These are phyloP conservation scores for Juncus effusus DNA, from an alignment of 176 grass and related monocot species.

Conservation along the genomic window DNA sequence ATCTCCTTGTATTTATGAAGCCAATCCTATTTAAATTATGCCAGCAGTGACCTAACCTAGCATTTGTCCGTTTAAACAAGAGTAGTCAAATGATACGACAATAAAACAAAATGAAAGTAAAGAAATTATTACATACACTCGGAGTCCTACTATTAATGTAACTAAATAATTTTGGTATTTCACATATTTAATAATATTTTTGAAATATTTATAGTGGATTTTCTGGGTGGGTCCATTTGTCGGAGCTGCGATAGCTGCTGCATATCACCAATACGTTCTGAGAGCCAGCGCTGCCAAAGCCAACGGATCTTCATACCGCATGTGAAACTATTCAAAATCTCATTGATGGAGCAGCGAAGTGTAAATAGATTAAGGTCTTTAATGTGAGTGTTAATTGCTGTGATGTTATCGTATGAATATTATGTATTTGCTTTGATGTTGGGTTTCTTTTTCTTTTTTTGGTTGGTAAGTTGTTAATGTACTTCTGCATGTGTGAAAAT, in stretches of 20 bases:
- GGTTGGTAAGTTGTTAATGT: conserved; percentile 11
- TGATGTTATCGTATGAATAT: too few species aligned
- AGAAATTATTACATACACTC: too few species aligned
- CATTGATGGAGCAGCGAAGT: conserved; percentile 12
- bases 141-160: not conserved
- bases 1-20: too few species aligned
- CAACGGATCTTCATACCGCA: conserved; percentile 35
- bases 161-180: not conserved
- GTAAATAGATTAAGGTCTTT: conserved; percentile 18
- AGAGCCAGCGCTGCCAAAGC: conserved; percentile 57
- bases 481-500: conserved; percentile 16
- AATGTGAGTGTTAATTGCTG: not conserved
- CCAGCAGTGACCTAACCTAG: too few species aligned
- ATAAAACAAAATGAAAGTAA: too few species aligned
- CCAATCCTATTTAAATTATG: too few species aligned
- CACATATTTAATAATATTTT: not conserved
- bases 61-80: too few species aligned
- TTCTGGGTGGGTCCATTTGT: conserved; percentile 78
- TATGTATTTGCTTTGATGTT: too few species aligned
- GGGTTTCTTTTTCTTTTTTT: not conserved
- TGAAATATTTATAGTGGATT: conserved; percentile 56
- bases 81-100: too few species aligned
- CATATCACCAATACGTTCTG: conserved; percentile 60
- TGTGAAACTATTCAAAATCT: conserved; percentile 39
- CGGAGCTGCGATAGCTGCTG: conserved; percentile 65